Percentiles rank a stretch among this genome's conserved stretches.
phyloP scores from a whole-genome alignment of 164 flowering plant genomes.

The Magnolia sinica region DNA sequence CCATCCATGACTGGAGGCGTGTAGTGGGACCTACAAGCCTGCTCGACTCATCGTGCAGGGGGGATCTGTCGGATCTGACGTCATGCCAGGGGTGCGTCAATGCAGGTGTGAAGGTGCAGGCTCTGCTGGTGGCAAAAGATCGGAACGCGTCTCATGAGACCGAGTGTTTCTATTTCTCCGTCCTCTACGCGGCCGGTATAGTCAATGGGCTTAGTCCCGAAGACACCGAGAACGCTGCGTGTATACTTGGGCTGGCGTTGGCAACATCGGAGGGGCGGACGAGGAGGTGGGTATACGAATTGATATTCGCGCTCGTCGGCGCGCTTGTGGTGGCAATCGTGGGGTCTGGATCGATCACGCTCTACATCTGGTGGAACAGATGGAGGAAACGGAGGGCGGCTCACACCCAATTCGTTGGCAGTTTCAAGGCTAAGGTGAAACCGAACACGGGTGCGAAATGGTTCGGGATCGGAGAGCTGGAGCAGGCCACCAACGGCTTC shows the following conservation, averaged over 20 bases:
- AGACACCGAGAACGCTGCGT: conserved; percentile 37
- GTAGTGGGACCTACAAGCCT: conserved; percentile 33
- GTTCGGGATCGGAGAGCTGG: conserved; percentile 62
- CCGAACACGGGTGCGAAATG: conserved; percentile 57
- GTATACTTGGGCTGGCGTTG: conserved; percentile 47
- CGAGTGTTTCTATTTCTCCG: conserved; percentile 55
- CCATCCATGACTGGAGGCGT: conserved; percentile 48
- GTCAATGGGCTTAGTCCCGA: conserved; percentile 56
- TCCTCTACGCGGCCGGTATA: conserved; percentile 73
- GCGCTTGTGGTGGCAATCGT: conserved; percentile 39
- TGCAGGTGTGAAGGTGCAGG: conserved; percentile 46
- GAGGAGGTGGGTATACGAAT: conserved; percentile 11
- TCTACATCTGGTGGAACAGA: conserved; percentile 40
- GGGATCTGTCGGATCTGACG: conserved; percentile 41
- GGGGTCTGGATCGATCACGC: conserved; percentile 23
- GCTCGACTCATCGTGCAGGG: conserved; percentile 41
- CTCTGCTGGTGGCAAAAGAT: conserved; percentile 33
- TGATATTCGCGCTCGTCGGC: conserved; percentile 41
- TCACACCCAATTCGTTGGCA: conserved; percentile 8
- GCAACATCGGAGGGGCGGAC: neutral
- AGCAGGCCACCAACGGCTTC: conserved; percentile 56
- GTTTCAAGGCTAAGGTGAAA: conserved; percentile 25
- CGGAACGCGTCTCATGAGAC: conserved; percentile 39
- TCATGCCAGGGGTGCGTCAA: conserved; percentile 53
- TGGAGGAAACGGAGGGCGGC: conserved; percentile 3